Percentiles rank a stretch among this genome's conserved stretches.
These are phyloP conservation scores for Houttuynia cordata DNA, from an alignment of 164 flowering plant species.

Conservation along the genomic window DNA sequence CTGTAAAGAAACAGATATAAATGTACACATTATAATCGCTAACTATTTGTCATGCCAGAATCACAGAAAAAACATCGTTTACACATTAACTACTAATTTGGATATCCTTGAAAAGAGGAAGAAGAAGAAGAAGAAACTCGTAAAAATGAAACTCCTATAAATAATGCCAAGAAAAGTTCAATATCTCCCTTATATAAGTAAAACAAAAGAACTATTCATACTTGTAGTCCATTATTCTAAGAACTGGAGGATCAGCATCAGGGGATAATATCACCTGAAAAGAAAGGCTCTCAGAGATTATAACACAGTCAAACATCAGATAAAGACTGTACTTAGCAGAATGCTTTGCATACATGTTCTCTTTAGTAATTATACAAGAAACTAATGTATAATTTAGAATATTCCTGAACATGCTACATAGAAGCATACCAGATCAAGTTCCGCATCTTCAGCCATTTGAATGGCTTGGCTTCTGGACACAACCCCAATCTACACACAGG, in stretches of 20 bases:
- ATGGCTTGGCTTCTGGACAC: constrained; percentile 56
- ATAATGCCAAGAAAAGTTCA: too few species aligned
- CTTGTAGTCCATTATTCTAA: constrained; percentile 88
- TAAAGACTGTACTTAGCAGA: background rate
- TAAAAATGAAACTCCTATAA: too few species aligned
- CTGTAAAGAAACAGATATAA: constrained; percentile 36
- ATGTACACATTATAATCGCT: too few species aligned
- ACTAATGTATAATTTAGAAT: background rate
- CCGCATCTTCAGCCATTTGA: constrained; percentile 66
- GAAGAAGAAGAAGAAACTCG: background rate
- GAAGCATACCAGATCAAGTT: constrained; percentile 61
- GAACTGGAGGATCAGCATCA: constrained; percentile 92
- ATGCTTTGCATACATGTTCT: background rate
- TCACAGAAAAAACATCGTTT: background rate
- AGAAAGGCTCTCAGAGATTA: background rate
- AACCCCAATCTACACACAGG: constrained; percentile 47
- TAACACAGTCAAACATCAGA: background rate
- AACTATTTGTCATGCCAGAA: background rate
- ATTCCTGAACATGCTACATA: background rate
- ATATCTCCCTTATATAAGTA: background rate
- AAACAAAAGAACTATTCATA: constrained; percentile 18
- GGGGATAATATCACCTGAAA: constrained; percentile 78
- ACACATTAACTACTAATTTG: background rate
- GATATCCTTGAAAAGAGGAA: background rate
- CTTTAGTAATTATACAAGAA: background rate